Percentiles rank a stretch among this genome's conserved stretches.
These are phyloP conservation scores for Claviceps humidiphila DNA, from an alignment of 2,329 filamentous ascomycete genomes.

Conservation along the genomic window DNA sequence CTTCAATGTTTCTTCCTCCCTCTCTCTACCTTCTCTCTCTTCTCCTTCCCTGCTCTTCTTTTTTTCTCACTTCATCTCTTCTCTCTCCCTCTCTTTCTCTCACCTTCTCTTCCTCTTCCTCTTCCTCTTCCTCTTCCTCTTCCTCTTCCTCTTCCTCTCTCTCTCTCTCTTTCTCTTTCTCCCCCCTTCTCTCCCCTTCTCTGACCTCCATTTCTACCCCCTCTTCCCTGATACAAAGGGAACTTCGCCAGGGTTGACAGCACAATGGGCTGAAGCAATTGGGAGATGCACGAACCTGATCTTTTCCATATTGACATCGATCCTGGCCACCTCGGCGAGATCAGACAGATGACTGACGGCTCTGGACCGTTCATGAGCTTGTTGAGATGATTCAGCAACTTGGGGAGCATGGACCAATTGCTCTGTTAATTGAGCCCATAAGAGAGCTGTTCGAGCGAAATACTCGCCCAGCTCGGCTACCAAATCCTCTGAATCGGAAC, in stretches of 20 bases:
- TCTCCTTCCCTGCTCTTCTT: background rate
- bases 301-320: constrained; percentile 21
- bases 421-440: constrained; percentile 22
- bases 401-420: constrained; percentile 20
- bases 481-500: constrained; percentile 14
- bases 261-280: background rate
- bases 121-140: background rate
- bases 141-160: background rate
- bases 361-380: constrained; percentile 16
- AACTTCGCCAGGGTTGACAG: background rate
- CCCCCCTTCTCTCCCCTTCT: background rate
- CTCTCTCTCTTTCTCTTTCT: too few species aligned
- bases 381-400: constrained; percentile 15
- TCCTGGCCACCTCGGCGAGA: constrained; percentile 14
- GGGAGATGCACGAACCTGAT: constrained; percentile 17
- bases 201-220: background rate
- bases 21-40: background rate
- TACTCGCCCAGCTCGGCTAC: constrained; percentile 24
- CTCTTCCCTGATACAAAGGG: background rate
- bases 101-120: too few species aligned
- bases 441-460: constrained; percentile 19
- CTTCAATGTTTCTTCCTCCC: background rate
- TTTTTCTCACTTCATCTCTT: background rate
- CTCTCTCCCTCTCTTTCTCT: background rate
- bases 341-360: constrained; percentile 15